Percentiles rank a stretch among this genome's conserved stretches.
These are phyloP conservation scores for Erythrophleum ivorense DNA, from an alignment of 331 rosid genomes.

Conservation along the genomic window DNA sequence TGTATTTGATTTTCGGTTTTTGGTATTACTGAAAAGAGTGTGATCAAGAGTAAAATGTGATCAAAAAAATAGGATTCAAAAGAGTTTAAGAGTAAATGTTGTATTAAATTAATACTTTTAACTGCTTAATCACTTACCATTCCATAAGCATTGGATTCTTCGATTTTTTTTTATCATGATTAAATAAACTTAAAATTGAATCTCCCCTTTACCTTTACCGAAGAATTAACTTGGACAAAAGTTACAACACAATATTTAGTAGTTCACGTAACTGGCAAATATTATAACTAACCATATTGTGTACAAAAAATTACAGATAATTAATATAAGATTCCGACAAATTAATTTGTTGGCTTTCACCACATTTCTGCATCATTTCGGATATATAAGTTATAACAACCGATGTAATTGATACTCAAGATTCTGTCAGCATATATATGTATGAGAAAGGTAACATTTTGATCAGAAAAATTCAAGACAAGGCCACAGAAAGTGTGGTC, in stretches of 20 bases:
- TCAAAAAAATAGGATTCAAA: too few species aligned
- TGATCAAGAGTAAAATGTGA: background rate
- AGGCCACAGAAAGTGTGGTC: slow-evolving; percentile 36
- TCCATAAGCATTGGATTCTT: background rate
- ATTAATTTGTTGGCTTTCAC: slow-evolving; percentile 33
- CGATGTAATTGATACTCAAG: background rate
- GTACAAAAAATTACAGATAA: background rate
- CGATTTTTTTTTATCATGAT: background rate
- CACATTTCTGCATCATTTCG: slow-evolving; percentile 38
- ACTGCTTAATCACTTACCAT: background rate
- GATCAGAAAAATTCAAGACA: slow-evolving; percentile 40
- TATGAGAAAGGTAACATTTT: slow-evolving; percentile 38
- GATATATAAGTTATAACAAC: slow-evolving; percentile 20
- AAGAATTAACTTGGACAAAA: too few species aligned
- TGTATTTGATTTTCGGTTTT: background rate
- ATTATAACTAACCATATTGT: background rate
- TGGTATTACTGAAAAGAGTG: background rate
- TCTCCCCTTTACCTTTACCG: too few species aligned
- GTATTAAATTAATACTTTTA: too few species aligned
- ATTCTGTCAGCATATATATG: slow-evolving; percentile 18
- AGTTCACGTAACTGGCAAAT: too few species aligned
- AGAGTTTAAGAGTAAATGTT: too few species aligned
- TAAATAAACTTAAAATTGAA: too few species aligned
- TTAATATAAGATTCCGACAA: background rate
- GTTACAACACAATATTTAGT: background rate